A percentile compares a stretch with the other conserved stretches of the same genome.
phyloP scores from a whole-genome alignment of 331 rosid species.

The Quercus phellos region DNA sequence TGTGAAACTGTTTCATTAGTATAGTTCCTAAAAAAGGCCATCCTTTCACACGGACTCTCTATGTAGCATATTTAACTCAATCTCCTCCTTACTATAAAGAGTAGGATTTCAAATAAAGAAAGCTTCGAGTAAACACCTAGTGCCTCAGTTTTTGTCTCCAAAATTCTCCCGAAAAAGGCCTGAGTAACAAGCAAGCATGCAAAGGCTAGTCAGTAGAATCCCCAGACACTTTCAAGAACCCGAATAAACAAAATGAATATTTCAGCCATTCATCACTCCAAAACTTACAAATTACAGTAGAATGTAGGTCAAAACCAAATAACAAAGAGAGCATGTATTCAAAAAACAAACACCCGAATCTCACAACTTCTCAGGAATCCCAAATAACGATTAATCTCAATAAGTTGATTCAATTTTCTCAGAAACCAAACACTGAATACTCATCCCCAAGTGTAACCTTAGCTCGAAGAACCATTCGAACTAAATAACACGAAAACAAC shows the following conservation, averaged over 20 bases:
- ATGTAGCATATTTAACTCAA: conserved; percentile 22
- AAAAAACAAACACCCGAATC: background rate
- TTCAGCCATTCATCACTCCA: background rate
- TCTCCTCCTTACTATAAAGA: conserved; percentile 21
- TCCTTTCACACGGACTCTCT: conserved; percentile 48
- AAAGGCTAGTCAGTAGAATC: conserved; percentile 21
- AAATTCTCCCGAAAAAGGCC: conserved; percentile 23
- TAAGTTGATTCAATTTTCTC: conserved; percentile 11
- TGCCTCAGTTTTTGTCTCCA: conserved; percentile 26
- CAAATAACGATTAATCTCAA: conserved; percentile 6
- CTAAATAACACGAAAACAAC: conserved; percentile 4
- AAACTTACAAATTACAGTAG: background rate
- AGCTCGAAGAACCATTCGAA: conserved; percentile 17
- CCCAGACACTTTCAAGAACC: background rate
- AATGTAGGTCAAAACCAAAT: background rate
- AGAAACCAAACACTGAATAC: conserved; percentile 14
- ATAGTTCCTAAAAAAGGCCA: conserved; percentile 86
- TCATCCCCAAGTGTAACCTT: background rate
- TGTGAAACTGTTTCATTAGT: conserved; percentile 67
- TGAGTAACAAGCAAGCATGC: conserved; percentile 27
- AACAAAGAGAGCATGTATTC: conserved; percentile 2
- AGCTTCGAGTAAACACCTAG: conserved; percentile 18
- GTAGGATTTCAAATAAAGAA: conserved; percentile 7
- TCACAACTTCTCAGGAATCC: background rate
- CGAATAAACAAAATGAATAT: background rate